phyloP scores from a whole-genome alignment of 352 stramenopile genomes.

The Pythium periplocum region DNA sequence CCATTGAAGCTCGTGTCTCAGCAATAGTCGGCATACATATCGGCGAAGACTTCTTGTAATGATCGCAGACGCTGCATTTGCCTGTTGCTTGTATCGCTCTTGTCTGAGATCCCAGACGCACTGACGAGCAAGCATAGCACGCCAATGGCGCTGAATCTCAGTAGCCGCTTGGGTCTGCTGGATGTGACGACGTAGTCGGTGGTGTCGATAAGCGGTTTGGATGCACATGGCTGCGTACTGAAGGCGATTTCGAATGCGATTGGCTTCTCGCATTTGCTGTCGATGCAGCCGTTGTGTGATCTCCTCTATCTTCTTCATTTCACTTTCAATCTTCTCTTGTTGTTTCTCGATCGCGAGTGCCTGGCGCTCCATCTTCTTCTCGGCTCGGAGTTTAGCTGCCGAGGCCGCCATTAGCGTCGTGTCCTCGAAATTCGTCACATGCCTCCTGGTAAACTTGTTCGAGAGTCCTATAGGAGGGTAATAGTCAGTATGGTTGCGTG shows the following conservation, averaged over 20 bases:
- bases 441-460: constrained; percentile 78
- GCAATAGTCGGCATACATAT: constrained; percentile 23
- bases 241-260: constrained; percentile 47
- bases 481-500: background rate
- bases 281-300: constrained; percentile 62
- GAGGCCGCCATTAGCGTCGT: constrained; percentile 69
- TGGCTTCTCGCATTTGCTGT: constrained; percentile 61
- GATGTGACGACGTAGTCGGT: constrained; percentile 10
- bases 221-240: constrained; percentile 44
- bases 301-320: constrained; percentile 78
- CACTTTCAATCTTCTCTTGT: constrained; percentile 69
- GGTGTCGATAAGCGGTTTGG: constrained; percentile 35
- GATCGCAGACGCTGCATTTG: constrained; percentile 27
- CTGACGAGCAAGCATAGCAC: constrained; percentile 22
- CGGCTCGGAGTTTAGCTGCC: constrained; percentile 52
- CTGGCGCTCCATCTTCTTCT: constrained; percentile 59
- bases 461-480: constrained; percentile 45
- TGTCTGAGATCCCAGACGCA: constrained; percentile 8
- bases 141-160: constrained; percentile 41
- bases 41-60: constrained; percentile 36
- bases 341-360: constrained; percentile 71
- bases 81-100: constrained; percentile 12
- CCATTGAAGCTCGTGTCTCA: constrained; percentile 21
- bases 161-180: constrained; percentile 25
- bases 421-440: constrained; percentile 65